Base-by-base conservation (phyloP, 176 grass and related monocot species). In the Triticum timopheevii region DNA sequence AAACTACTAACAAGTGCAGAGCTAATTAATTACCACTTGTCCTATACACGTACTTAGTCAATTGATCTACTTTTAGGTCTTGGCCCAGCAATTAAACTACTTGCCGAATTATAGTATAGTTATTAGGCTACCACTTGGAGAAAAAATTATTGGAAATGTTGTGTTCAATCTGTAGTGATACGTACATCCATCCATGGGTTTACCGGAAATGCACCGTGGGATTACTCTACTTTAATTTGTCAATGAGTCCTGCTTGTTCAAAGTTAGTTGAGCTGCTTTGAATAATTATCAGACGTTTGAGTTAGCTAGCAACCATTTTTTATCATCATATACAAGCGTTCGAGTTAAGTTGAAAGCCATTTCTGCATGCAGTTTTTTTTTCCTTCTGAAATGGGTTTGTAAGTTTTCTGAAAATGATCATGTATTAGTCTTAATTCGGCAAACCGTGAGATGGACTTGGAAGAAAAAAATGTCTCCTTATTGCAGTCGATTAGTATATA, bases 251-350 rank as follows among this genome's bases (percentile, higher is more conserved):
- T 77, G 59, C n/a, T 63, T 82, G 64, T 82, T 82, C 39, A 49
- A 83, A 83, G 56, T 83, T 90, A 3, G 84, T 79, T 84, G 76
- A 87, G 49, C 68, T 68, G 25, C 39, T 22, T 45, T 81, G 13
- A 75, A 49, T 27, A 13, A 13, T 50, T 63, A 44, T 70, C 28
- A 49, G 4, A 50, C 0, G 33, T 54, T 54, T 68, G 9, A 34
- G 67, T 69, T 58, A 83, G 84, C 34, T 83, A 13, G 33, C 36
- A 33, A 66, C 54, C 42, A 52, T 6, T 80, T 42, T 79, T 56
- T 22, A 74, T 66, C 16, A 28, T 19, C 17, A 73, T 56, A 68
- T 56, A 39, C 20, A 66, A 16, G 10, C 7, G 10, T 50, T 68
- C 1, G 62, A 75, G 33, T 75, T 8, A 49, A 73, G 9, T 40